These are phyloP conservation scores for Sedum album DNA, from an alignment of 164 flowering plant genomes.

Conservation along the genomic window DNA sequence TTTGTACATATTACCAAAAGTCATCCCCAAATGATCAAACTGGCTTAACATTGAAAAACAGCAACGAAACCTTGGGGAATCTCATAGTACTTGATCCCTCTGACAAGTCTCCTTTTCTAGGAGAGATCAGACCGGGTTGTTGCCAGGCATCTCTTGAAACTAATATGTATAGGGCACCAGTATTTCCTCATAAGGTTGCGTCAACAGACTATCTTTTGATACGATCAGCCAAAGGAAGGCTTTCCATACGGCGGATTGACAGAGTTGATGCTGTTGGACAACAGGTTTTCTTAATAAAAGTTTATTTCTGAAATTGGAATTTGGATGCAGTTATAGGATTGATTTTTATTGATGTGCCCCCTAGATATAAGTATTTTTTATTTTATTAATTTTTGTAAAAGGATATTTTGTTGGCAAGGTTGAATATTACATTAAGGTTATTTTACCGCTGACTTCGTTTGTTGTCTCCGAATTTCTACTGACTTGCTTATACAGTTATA, in stretches of 20 bases:
- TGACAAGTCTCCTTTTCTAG: constrained; percentile 96
- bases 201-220: constrained; percentile 85
- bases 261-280: constrained; percentile 84
- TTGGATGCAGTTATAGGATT: background rate
- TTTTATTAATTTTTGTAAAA: no score
- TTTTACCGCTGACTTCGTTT: background rate
- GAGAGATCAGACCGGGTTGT: constrained; percentile 79
- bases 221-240: constrained; percentile 92
- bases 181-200: constrained; percentile 74
- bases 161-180: constrained; percentile 88
- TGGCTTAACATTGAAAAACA: constrained; percentile 48
- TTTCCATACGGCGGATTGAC: constrained; percentile 88
- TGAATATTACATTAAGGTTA: background rate
- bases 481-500: background rate
- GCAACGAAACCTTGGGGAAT: constrained; percentile 46
- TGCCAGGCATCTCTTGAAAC: constrained; percentile 82
- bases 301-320: background rate
- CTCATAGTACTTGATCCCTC: constrained; percentile 63
- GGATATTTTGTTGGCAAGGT: background rate
- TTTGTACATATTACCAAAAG: constrained; percentile 91
- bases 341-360: background rate
- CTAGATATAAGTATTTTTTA: no score
- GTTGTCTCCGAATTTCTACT: no score
- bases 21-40: constrained; percentile 59
- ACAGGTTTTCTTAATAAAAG: constrained; percentile 46